Conservation (phyloP, 805 yeast species). For the Sugiyamaella valdiviana region DNA sequence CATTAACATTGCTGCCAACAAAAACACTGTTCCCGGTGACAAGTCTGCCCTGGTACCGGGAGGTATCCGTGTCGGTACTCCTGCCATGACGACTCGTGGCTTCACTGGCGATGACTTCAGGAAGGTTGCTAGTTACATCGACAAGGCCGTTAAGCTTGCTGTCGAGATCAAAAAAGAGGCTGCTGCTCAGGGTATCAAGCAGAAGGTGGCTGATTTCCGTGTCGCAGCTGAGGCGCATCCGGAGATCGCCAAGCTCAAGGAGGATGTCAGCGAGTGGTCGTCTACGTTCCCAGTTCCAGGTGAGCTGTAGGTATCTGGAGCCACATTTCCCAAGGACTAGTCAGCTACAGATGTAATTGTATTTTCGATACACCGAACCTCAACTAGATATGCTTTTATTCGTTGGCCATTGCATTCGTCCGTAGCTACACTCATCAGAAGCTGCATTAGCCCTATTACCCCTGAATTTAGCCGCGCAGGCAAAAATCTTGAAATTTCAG, state of each 20-base stretch:
- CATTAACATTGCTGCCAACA: conserved; percentile 89
- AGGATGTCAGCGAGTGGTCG: conserved; percentile 69
- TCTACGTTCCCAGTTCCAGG: conserved; percentile 84
- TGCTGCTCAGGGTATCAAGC: conserved; percentile 50
- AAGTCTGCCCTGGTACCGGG: conserved; percentile 93
- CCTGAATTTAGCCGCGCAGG: background rate
- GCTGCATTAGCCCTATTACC: no score
- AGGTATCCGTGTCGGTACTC: conserved; percentile 95
- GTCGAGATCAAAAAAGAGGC: conserved; percentile 58
- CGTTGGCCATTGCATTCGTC: no score
- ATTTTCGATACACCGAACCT: background rate
- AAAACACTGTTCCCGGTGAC: conserved; percentile 95
- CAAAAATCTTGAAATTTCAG: conserved; percentile 1
- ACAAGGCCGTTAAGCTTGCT: conserved; percentile 69
- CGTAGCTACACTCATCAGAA: no score
- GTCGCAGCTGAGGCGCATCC: conserved; percentile 55
- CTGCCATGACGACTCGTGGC: conserved; percentile 98
- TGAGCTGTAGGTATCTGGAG: conserved; percentile 29
- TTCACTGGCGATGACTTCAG: conserved; percentile 72
- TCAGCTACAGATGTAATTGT: no score
- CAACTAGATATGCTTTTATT: no score
- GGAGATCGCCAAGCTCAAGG: conserved; percentile 53
- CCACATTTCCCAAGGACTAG: background rate
- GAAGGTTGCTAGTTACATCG: conserved; percentile 73
- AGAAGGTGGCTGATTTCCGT: conserved; percentile 63